Base-by-base conservation (phyloP, 306 rosid genomes). In the Prunus padus region DNA sequence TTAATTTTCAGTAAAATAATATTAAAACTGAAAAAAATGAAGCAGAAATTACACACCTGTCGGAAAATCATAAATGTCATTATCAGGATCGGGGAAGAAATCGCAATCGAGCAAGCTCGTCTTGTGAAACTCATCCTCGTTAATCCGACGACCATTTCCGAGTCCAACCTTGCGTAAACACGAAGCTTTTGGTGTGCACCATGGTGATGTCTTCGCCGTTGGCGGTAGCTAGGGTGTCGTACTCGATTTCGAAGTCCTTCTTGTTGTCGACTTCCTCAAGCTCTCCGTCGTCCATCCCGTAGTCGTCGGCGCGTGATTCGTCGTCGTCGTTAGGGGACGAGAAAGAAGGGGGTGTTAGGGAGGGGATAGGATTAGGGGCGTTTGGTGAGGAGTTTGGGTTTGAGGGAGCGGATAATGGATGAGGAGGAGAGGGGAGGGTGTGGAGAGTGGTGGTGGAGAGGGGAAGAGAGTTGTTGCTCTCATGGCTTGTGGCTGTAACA, bases 81-180 rank as follows among this genome's bases (percentile, higher is more conserved):
- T 83, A 45, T 90, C 96, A 5, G 96, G 97, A 74, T 88, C 98
- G 4, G 96, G 97, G 2, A 94, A 90, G 90, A 94, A 92, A 69
- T 94, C 96, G 42, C 97, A 94, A 47, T 92, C 92, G 30, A 86
- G 30, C 82, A 94, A 82, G 76, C 89, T 71, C 64, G 92, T 83
- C 89, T 92, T 90, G 72, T 94, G 97, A 81, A 94, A 94, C 80
- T 94, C 98, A 3, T 92, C 95, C 67, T 91, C 96, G 71, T 92
- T 83, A 30, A 94, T 92, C 65, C 95, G n/a, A 90, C 97, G 0
- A 90, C 76, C 82, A 75, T 87, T 72, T 91, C 96, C 0, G 96
- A 89, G 74, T 88, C 98, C 95, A 92, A 0, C 95, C 97, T 65
- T 80, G 94, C 4, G 95, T 92, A 9, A 87, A 80, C 11, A 92